Percentiles rank a stretch among this genome's conserved stretches.
phyloP scores from a whole-genome alignment of 148 eudicot species.

The Vaccinium myrtillus region DNA sequence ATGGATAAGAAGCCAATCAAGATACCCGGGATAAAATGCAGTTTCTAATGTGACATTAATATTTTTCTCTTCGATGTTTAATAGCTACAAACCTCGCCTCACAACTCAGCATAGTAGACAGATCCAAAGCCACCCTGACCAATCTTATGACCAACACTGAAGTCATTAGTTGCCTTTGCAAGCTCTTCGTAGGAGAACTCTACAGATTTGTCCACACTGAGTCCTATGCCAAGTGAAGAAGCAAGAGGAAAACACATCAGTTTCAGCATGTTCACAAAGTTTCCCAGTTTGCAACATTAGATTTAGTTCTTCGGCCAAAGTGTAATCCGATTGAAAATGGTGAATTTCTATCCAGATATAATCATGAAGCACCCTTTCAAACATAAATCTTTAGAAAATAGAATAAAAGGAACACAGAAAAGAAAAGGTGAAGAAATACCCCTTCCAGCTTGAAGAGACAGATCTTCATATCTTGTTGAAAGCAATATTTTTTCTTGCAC shows the following conservation, averaged over 20 bases:
- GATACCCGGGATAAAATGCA: background rate
- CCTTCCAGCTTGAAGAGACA: background rate
- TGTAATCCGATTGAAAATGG: background rate
- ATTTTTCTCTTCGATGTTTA: background rate
- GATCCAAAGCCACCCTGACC: conserved; percentile 75
- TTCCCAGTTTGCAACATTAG: background rate
- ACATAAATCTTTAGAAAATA: background rate
- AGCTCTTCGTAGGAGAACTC: conserved; percentile 62
- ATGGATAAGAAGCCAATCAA: background rate
- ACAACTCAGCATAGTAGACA: conserved; percentile 56
- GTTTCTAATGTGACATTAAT: background rate
- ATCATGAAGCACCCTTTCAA: background rate
- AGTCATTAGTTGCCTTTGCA: conserved; percentile 53
- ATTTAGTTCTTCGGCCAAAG: background rate
- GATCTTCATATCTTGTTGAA: conserved; percentile 16
- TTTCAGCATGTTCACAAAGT: background rate
- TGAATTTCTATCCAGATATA: background rate
- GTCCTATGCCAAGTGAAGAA: conserved; percentile 31
- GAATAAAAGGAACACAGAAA: background rate
- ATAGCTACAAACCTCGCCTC: conserved; percentile 53
- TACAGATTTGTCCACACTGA: conserved; percentile 54
- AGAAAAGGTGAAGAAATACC: background rate
- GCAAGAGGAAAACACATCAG: conserved; percentile 52
- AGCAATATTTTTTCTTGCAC: background rate
- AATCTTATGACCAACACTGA: conserved; percentile 18